phyloP scores from a whole-genome alignment of 1,284 basidiomycete species.

The Inonotus obliquus region DNA sequence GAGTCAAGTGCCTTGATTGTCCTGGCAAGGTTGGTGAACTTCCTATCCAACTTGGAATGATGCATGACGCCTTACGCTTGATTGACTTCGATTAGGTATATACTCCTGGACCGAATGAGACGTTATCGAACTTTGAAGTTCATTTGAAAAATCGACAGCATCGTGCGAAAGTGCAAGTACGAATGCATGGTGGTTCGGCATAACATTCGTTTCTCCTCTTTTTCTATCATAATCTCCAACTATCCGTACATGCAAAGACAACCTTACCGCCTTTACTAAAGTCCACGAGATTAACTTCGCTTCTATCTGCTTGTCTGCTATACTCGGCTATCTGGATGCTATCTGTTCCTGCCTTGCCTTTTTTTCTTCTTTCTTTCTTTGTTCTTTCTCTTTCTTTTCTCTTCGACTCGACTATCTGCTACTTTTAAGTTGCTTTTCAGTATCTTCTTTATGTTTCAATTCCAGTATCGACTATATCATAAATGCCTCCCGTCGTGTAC shows the following conservation, averaged over 20 bases:
- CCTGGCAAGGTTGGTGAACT: slow-evolving; percentile 73
- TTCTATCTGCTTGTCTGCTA: background rate
- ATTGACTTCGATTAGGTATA: slow-evolving; percentile 57
- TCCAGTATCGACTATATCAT: background rate
- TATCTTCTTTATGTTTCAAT: background rate
- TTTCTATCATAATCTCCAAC: background rate
- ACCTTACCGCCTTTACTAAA: no score
- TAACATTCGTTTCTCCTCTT: background rate
- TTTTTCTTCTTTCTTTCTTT: background rate
- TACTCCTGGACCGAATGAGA: slow-evolving; percentile 88
- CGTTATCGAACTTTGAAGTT: slow-evolving; percentile 87
- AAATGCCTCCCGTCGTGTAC: background rate
- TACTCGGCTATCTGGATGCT: slow-evolving; percentile 2
- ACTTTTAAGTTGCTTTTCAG: no score
- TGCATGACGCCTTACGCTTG: background rate
- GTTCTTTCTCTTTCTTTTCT: background rate
- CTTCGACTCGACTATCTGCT: no score
- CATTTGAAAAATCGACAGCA: slow-evolving; percentile 81
- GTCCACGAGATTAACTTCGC: no score
- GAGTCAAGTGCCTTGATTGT: slow-evolving; percentile 92
- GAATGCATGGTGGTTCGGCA: slow-evolving; percentile 15
- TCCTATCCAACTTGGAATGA: background rate
- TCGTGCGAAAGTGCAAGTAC: slow-evolving; percentile 49
- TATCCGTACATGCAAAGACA: no score
- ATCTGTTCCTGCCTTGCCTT: background rate